These are phyloP conservation scores for Colletotrichum neosansevieriae DNA, from an alignment of 2,329 filamentous ascomycete species.

Conservation along the genomic window DNA sequence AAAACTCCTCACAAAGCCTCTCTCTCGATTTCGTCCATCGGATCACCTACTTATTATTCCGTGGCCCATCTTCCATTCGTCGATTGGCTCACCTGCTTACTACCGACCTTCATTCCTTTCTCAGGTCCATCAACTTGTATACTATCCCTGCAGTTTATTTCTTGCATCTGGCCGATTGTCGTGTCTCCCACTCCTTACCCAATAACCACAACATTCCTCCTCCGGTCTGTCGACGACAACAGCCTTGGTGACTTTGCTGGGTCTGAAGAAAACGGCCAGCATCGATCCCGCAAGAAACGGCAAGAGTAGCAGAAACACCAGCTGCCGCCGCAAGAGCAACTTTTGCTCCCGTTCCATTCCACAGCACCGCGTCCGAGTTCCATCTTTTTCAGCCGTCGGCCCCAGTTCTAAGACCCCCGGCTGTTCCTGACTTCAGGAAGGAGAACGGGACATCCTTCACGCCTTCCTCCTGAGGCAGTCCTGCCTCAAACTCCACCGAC, in stretches of 20 bases:
- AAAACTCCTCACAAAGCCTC: conserved; percentile 39
- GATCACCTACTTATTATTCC: conserved; percentile 12
- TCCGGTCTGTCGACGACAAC: background rate
- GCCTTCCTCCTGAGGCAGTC: background rate
- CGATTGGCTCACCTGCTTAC: conserved; percentile 3
- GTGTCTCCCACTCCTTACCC: background rate
- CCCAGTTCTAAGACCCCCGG: conserved; percentile 39
- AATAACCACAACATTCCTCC: conserved; percentile 7
- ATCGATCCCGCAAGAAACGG: conserved; percentile 1
- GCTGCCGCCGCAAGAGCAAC: background rate
- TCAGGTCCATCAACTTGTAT: background rate
- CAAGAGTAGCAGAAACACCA: background rate
- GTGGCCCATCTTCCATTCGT: conserved; percentile 1
- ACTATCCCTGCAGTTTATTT: background rate
- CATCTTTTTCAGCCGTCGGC: conserved; percentile 29
- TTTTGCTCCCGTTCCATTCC: conserved; percentile 21
- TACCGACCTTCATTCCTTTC: conserved; percentile 4
- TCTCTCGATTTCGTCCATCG: conserved; percentile 32
- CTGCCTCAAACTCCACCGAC: background rate
- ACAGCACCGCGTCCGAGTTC: conserved; percentile 18
- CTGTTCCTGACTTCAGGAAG: conserved; percentile 17
- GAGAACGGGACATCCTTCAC: background rate
- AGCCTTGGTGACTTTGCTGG: background rate
- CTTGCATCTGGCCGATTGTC: background rate
- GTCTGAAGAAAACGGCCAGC: background rate